Percentiles rank a stretch among this genome's conserved stretches.
Evolutionary conservation across 371 early-diverging fungal genomes (phyloP).

Genomic region (Haplosporangium sp.): DNA sequence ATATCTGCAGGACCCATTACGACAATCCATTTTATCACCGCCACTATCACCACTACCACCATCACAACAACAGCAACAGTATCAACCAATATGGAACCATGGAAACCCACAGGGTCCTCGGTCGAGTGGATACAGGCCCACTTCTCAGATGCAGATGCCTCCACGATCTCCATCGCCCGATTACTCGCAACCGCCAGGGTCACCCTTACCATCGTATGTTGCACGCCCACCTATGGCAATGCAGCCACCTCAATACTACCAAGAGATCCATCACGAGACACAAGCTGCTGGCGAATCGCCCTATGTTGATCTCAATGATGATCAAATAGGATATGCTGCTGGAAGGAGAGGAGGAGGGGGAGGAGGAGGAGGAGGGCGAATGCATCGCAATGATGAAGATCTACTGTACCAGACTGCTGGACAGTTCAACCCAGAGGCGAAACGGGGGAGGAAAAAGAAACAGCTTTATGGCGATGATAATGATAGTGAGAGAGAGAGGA

Average conservation of each 20-base stretch:
- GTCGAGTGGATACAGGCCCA: slow-evolving; percentile 12
- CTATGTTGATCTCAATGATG: slow-evolving; percentile 4
- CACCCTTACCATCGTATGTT: slow-evolving; percentile 28
- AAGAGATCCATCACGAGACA: slow-evolving; percentile 26
- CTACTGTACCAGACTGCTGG: slow-evolving; percentile 23
- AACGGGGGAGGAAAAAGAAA: not conserved
- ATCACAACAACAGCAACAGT: not conserved
- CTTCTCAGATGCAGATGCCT: slow-evolving; percentile 21
- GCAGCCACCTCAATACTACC: slow-evolving; percentile 27
- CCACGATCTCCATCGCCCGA: slow-evolving; percentile 11
- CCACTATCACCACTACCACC: slow-evolving; percentile 1
- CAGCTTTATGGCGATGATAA: not conserved
- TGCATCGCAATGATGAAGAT: slow-evolving; percentile 16
- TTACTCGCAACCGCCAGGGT: slow-evolving; percentile 14
- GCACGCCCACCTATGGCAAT: slow-evolving; percentile 16
- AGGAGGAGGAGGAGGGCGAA: not conserved
- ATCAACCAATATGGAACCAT: not conserved
- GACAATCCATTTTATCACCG: not conserved
- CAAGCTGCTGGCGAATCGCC: slow-evolving; percentile 14
- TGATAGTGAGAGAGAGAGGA: not conserved
- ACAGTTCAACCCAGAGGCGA: slow-evolving; percentile 25
- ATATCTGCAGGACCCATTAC: slow-evolving; percentile 1
- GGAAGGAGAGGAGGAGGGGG: not conserved
- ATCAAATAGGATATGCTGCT: slow-evolving; percentile 4
- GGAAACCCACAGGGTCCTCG: not conserved